These are phyloP conservation scores for Aegilops longissima DNA, from an alignment of 176 grass and related monocot genomes.

Conservation along the genomic window DNA sequence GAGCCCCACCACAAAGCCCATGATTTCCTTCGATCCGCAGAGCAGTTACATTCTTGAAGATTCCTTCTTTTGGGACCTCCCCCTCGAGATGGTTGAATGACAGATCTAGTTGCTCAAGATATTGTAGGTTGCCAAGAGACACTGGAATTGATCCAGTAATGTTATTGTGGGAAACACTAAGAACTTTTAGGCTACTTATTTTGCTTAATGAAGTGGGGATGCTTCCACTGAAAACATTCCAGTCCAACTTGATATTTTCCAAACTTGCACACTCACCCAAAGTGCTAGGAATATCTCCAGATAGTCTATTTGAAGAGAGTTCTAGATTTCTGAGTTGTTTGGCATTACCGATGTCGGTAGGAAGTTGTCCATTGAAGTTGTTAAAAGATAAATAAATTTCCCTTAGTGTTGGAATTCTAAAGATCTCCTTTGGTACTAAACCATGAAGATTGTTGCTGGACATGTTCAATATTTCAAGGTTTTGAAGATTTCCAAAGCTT, in stretches of 20 bases:
- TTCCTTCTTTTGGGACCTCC: constrained; percentile 18
- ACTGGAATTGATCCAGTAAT: neutral
- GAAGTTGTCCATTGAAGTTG: neutral
- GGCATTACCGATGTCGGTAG: constrained; percentile 6
- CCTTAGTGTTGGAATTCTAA: constrained; percentile 11
- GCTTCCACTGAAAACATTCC: constrained; percentile 11
- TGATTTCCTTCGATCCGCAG: constrained; percentile 14
- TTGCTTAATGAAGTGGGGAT: constrained; percentile 10
- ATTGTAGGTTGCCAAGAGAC: neutral
- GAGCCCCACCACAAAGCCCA: constrained; percentile 22
- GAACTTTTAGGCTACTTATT: neutral
- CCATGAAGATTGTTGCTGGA: constrained; percentile 14
- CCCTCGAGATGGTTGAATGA: constrained; percentile 19
- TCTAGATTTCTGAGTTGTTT: constrained; percentile 6
- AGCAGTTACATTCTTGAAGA: constrained; percentile 9
- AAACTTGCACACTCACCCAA: constrained; percentile 6
- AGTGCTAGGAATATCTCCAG: constrained; percentile 5
- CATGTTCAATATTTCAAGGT: constrained; percentile 7
- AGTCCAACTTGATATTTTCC: neutral
- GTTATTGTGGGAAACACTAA: constrained; percentile 4
- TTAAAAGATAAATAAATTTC: constrained; percentile 4
- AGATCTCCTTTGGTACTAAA: constrained; percentile 6
- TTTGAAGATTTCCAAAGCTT: constrained; percentile 12
- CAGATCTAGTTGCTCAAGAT: constrained; percentile 15
- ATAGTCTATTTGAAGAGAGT: constrained; percentile 11